Evolutionary conservation across 2,329 filamentous ascomycete species (phyloP), one percentile per base, ranked within the genome.

Genomic region (Alternaria sp.): DNA sequence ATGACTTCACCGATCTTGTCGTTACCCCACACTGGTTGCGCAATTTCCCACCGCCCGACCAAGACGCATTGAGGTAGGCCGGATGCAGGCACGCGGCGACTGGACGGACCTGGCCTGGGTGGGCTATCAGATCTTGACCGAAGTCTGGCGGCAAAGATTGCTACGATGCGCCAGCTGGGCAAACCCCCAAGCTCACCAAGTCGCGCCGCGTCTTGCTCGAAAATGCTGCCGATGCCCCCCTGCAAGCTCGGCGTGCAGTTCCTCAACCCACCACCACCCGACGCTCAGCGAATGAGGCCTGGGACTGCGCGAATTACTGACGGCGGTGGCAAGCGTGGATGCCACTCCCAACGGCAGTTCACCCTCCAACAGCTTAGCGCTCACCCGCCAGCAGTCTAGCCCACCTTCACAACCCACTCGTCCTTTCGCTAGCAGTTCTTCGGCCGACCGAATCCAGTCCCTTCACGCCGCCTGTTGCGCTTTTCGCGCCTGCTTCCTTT

Each of bases 401-500:
- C 56, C 59, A 36, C 51, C 41, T 34, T 31, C 42, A 6, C 44
- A 51, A 51, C 24, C 42, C 41, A 24, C 28, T 56, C 36, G 40
- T 24, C 33, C 29, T 26, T 14, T 45, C 51, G 52, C 48, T 49
- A 31, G 31, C 24, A 39, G 34, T 28, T 45, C 29, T 39, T 63
- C 65, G 63, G 63, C 63, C 62, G 57, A 58, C 56, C 29, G 23
- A 24, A 23, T 34, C 55, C 41, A 50, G 23, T 44, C 51, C 28
- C 45, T 51, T 53, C 45, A 48, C 52, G 56, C 55, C 55, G 41
- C 56, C 33, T 42, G 31, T 34, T 58, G 61, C 63, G 63, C 65
- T 57, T 62, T 56, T 58, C 55, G 63, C 56, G 58, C 61, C 51
- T 53, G 41, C 51, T 54, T 49, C 24, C 58, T 48, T 66, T 70